Conservation (phyloP, 1,139 yeast species). For the Diutina rugosa region DNA sequence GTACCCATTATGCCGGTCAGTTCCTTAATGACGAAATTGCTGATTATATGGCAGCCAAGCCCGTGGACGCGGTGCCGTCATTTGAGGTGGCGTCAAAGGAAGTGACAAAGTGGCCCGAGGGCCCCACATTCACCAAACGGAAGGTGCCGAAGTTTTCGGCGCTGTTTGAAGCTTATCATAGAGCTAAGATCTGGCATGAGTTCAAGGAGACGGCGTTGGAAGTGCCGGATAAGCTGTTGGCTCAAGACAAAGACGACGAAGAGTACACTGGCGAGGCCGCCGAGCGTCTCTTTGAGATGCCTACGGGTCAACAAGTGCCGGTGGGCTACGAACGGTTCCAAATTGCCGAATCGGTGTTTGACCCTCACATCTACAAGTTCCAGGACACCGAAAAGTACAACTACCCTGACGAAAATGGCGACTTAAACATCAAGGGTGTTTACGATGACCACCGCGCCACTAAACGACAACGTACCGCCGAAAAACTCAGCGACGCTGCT, state of each 20-base stretch:
- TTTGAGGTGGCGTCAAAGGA: conserved; percentile 11
- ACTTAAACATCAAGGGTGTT: conserved; percentile 20
- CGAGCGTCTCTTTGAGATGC: conserved; percentile 63
- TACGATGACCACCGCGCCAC: conserved; percentile 60
- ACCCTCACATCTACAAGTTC: conserved; percentile 36
- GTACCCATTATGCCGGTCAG: conserved; percentile 55
- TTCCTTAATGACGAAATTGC: conserved; percentile 36
- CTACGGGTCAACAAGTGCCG: conserved; percentile 41
- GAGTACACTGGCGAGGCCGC: conserved; percentile 18
- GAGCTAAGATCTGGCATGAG: conserved; percentile 33
- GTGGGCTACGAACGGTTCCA: conserved; percentile 45
- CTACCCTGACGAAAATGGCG: conserved; percentile 26
- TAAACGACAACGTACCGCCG: conserved; percentile 43
- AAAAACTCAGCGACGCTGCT: conserved; percentile 19
- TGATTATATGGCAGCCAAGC: conserved; percentile 13
- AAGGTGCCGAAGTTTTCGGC: conserved; percentile 17
- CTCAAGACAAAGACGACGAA: conserved; percentile 12
- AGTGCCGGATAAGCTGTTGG: conserved; percentile 31
- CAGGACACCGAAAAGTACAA: conserved; percentile 11
- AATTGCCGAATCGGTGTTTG: conserved; percentile 66
- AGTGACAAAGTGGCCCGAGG: conserved; percentile 21
- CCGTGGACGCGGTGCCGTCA: conserved; percentile 9
- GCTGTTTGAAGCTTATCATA: conserved; percentile 24
- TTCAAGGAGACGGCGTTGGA: conserved; percentile 56
- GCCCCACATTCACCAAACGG: conserved; percentile 10